Conservation (phyloP, 257 asterid species). For the Capsicum chinense region DNA sequence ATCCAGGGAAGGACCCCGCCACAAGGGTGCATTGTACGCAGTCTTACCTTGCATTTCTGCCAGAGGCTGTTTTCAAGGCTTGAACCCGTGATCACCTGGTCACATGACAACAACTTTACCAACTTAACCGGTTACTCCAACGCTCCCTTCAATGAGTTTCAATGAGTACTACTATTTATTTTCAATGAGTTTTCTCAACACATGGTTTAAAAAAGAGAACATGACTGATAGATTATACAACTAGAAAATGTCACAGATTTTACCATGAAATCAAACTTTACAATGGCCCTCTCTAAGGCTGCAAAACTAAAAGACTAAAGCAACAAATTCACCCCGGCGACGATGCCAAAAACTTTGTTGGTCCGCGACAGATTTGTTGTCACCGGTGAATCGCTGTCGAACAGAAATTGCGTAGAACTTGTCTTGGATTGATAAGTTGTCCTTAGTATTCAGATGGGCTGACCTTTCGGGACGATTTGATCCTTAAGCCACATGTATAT, state of each 20-base stretch:
- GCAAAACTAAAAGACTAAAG: conserved; percentile 18
- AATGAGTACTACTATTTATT: not conserved
- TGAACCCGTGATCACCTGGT: too few species aligned
- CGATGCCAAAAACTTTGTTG: not conserved
- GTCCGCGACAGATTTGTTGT: not conserved
- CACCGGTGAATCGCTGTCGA: not conserved
- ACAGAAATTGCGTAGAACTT: not conserved
- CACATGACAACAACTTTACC: too few species aligned
- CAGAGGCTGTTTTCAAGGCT: too few species aligned
- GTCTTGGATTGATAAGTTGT: not conserved
- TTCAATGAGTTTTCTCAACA: not conserved
- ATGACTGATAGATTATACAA: not conserved
- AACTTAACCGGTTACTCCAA: too few species aligned
- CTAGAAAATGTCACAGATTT: conserved; percentile 28
- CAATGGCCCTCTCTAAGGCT: conserved; percentile 24
- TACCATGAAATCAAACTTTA: conserved; percentile 6
- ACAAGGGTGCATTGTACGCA: too few species aligned
- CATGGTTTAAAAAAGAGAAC: not conserved
- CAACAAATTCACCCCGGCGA: not conserved
- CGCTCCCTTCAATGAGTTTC: too few species aligned
- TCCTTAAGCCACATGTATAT: conserved; percentile 56
- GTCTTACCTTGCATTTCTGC: too few species aligned
- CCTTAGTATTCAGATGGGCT: conserved; percentile 39
- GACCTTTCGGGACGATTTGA: conserved; percentile 48
- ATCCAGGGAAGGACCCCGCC: too few species aligned